These are phyloP conservation scores for Kwoniella shandongensis DNA, from an alignment of 768 basidiomycete genomes.

Conservation along the genomic window DNA sequence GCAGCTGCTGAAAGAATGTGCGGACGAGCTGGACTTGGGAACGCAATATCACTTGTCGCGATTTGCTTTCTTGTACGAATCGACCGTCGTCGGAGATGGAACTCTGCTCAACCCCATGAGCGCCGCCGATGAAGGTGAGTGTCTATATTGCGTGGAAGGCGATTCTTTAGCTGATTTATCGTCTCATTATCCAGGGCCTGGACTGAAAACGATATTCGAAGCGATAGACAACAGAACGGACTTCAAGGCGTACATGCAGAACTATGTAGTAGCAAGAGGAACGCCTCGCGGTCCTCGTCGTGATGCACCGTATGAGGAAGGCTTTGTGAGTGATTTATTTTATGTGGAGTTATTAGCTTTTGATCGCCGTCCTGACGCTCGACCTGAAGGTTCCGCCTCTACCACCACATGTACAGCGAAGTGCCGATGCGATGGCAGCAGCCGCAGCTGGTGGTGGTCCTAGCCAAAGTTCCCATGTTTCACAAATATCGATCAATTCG, in stretches of 20 bases:
- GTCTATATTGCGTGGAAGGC: background rate
- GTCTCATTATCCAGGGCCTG: too few relatives aligned
- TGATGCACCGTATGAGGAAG: slow-evolving; percentile 86
- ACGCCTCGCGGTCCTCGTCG: slow-evolving; percentile 69
- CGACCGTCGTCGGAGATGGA: slow-evolving; percentile 83
- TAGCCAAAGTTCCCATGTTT: slow-evolving; percentile 18
- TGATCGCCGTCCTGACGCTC: background rate
- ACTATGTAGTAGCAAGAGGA: slow-evolving; percentile 88
- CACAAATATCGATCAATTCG: slow-evolving; percentile 40
- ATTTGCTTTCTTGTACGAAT: slow-evolving; percentile 93
- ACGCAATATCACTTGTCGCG: slow-evolving; percentile 94
- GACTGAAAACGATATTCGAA: slow-evolving; percentile 82
- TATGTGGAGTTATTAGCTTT: slow-evolving; percentile 1
- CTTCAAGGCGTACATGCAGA: slow-evolving; percentile 96
- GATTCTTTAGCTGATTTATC: too few relatives aligned
- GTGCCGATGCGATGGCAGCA: slow-evolving; percentile 2
- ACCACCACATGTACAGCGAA: slow-evolving; percentile 47
- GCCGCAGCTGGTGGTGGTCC: background rate
- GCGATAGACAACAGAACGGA: slow-evolving; percentile 91
- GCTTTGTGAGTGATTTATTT: slow-evolving; percentile 77
- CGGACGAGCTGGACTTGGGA: slow-evolving; percentile 95
- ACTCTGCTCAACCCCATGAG: slow-evolving; percentile 70
- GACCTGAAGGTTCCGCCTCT: slow-evolving; percentile 44
- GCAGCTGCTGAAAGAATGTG: slow-evolving; percentile 87
- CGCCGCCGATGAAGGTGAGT: slow-evolving; percentile 48